Conservation (phyloP, 2,329 filamentous ascomycete genomes). For the Coniochaeta pulveracea region DNA sequence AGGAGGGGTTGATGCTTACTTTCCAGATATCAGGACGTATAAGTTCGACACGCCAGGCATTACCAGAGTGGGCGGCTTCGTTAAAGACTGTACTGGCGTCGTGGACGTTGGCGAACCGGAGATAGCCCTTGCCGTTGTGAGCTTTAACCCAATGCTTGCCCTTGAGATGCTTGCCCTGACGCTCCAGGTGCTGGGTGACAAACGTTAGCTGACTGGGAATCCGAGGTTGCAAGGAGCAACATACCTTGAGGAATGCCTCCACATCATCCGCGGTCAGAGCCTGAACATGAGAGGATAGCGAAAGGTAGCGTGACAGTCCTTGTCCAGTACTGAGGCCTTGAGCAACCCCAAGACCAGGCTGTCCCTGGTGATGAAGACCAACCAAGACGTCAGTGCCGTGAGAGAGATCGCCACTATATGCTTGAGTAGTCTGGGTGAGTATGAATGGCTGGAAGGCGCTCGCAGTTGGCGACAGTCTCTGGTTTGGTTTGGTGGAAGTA, state of each 20-base stretch:
- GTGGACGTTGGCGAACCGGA: slow-evolving; percentile 49
- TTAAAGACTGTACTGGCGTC: slow-evolving; percentile 42
- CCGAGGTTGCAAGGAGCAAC: slow-evolving; percentile 8
- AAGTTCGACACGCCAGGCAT: slow-evolving; percentile 34
- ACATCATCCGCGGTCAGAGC: slow-evolving; percentile 24
- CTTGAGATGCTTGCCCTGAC: slow-evolving; percentile 21
- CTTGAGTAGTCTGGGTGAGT: no score
- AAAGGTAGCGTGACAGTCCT: slow-evolving; percentile 27
- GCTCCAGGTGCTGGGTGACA: slow-evolving; percentile 25
- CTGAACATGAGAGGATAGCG: slow-evolving; percentile 22
- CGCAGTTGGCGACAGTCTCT: slow-evolving; percentile 52
- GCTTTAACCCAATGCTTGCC: slow-evolving; percentile 25
- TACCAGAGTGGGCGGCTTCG: slow-evolving; percentile 28
- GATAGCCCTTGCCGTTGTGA: slow-evolving; percentile 31
- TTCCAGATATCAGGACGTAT: slow-evolving; percentile 33
- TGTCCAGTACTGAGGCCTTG: neutral
- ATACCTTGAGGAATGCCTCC: slow-evolving; percentile 32
- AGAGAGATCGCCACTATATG: no score
- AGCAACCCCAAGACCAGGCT: no score
- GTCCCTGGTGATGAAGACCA: no score
- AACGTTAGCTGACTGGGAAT: neutral
- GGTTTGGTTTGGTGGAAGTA: slow-evolving; percentile 20
- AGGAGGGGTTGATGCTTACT: slow-evolving; percentile 18
- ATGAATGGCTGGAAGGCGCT: slow-evolving; percentile 46
- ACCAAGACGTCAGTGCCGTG: no score